Evolutionary conservation across 1,284 basidiomycete species (phyloP).

Genomic region (Stygiomarasmius scandens): DNA sequence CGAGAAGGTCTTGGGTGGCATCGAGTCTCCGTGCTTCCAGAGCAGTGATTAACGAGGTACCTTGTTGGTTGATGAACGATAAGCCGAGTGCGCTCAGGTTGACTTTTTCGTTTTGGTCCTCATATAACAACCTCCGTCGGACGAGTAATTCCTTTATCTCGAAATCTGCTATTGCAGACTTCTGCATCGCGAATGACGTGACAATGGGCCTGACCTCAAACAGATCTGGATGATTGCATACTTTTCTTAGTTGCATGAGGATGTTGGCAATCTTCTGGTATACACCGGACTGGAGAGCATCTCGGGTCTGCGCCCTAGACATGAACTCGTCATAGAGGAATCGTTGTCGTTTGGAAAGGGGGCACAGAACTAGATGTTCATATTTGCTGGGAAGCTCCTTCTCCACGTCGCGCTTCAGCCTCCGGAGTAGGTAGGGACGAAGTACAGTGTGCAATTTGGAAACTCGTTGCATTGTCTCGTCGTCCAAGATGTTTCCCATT

Average conservation of each 20-base stretch:
- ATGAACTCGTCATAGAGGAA: constrained; percentile 99
- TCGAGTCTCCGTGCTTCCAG: constrained; percentile 64
- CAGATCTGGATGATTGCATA: constrained; percentile 95
- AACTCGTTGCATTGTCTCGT: constrained; percentile 87
- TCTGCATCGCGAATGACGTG: constrained; percentile 88
- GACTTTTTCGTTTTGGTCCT: constrained; percentile 49
- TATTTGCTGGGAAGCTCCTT: constrained; percentile 95
- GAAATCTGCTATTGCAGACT: constrained; percentile 81
- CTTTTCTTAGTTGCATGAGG: constrained; percentile 94
- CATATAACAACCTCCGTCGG: constrained; percentile 64
- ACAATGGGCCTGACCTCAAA: constrained; percentile 95
- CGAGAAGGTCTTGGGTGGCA: constrained; percentile 69
- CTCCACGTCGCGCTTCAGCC: constrained; percentile 95
- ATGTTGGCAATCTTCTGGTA: constrained; percentile 95
- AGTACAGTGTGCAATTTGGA: constrained; percentile 91
- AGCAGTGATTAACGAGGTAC: constrained; percentile 55
- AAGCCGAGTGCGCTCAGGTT: constrained; percentile 72
- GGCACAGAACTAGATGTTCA: constrained; percentile 92
- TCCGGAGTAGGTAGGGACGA: constrained; percentile 91
- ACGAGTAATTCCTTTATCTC: constrained; percentile 91
- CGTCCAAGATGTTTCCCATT: constrained; percentile 76
- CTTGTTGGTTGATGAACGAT: constrained; percentile 58
- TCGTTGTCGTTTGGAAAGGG: constrained; percentile 92
- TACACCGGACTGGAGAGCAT: constrained; percentile 84
- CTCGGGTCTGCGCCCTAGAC: constrained; percentile 86